A percentile compares a stretch with the other conserved stretches of the same genome.
Evolutionary conservation across 257 asterid species (phyloP).

Genomic region (Forsythia viridissima): DNA sequence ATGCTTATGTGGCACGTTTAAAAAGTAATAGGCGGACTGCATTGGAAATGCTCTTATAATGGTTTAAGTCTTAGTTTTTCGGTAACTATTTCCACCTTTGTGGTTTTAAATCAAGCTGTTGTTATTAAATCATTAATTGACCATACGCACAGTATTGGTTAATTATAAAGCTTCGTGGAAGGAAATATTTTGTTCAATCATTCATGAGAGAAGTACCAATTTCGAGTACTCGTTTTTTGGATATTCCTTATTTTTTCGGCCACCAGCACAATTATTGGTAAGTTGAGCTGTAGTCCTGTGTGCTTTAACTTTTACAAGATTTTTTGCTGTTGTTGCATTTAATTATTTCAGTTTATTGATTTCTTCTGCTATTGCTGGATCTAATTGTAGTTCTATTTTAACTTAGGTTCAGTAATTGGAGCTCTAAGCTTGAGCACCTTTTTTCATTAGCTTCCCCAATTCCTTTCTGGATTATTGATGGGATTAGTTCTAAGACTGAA

Average conservation of each 20-base stretch:
- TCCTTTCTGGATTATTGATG: conserved; percentile 15
- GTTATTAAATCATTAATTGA: background rate
- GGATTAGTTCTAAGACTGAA: background rate
- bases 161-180: conserved; percentile 7
- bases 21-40: too few relatives aligned
- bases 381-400: background rate
- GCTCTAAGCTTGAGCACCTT: background rate
- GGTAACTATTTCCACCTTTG: background rate
- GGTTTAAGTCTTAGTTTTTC: background rate
- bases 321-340: background rate
- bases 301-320: background rate
- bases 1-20: too few relatives aligned
- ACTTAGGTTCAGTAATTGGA: background rate
- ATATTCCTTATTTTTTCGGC: background rate
- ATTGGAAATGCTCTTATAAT: too few relatives aligned
- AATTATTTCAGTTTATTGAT: background rate
- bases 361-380: background rate
- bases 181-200: conserved; percentile 2
- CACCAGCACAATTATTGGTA: background rate
- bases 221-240: background rate
- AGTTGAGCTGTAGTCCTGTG: background rate
- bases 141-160: background rate
- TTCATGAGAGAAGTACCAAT: conserved; percentile 10
- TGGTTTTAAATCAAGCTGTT: background rate
- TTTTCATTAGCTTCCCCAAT: background rate